Conservation (phyloP, 805 yeast genomes). For the Aciculoconidium aculeatum region DNA sequence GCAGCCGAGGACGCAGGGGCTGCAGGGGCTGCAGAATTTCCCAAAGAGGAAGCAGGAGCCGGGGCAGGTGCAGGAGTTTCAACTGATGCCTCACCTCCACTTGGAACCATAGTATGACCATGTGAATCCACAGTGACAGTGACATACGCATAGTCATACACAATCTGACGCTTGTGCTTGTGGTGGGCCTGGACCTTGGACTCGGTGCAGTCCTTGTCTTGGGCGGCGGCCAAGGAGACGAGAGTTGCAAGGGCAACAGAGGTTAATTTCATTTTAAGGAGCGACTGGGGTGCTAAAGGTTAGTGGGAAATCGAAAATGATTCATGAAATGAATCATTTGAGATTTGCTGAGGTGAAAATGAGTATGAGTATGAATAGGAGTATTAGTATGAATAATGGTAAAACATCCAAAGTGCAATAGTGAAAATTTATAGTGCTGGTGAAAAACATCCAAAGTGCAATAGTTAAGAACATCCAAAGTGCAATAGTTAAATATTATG, state of each 20-base stretch:
- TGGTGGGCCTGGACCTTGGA: conserved; percentile 52
- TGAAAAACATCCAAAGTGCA: too few relatives aligned
- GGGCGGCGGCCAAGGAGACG: conserved; percentile 15
- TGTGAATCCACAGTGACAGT: conserved; percentile 40
- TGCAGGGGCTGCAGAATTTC: conserved; percentile 15
- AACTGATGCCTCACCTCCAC: conserved; percentile 10
- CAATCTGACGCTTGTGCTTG: conserved; percentile 56
- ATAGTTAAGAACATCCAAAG: too few relatives aligned
- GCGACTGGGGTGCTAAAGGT: conserved; percentile 14
- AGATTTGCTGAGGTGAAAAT: too few relatives aligned
- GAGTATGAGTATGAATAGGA: too few relatives aligned
- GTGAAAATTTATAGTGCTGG: too few relatives aligned
- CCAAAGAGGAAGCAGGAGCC: conserved; percentile 13
- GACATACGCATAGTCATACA: conserved; percentile 42
- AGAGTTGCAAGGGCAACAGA: conserved; percentile 18
- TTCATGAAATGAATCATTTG: too few relatives aligned
- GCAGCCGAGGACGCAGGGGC: conserved; percentile 10
- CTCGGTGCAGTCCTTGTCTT: conserved; percentile 35
- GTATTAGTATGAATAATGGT: too few relatives aligned
- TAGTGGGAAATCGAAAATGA: too few relatives aligned
- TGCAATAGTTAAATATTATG: too few relatives aligned
- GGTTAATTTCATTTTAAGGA: conserved; percentile 17
- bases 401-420: too few relatives aligned
- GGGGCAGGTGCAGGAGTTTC: conserved; percentile 13
- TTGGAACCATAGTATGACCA: conserved; percentile 31